These are phyloP conservation scores for Trichocladium uniseriatum DNA, from an alignment of 495 filamentous ascomycete genomes.

Conservation along the genomic window DNA sequence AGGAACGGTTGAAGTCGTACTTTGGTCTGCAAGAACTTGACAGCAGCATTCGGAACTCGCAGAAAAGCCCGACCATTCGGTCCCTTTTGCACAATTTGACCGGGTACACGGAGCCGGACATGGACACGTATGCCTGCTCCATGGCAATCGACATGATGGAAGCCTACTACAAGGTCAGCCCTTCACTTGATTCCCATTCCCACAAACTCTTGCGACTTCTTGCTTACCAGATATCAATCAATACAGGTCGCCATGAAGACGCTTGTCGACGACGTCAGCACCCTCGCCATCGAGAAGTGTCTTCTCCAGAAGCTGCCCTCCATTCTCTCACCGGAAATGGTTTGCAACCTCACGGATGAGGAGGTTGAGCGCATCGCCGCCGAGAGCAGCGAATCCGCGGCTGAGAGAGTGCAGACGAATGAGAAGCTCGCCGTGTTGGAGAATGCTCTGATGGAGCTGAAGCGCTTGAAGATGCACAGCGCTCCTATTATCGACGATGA, in stretches of 20 bases:
- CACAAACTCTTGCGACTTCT: not conserved
- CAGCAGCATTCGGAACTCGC: not conserved
- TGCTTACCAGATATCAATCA: not conserved
- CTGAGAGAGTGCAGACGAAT: not conserved
- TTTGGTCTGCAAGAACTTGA: not conserved
- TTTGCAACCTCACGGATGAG: not conserved
- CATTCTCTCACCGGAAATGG: conserved; percentile 1
- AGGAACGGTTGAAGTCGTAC: not conserved
- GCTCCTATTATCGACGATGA: no score
- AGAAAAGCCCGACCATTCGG: not conserved
- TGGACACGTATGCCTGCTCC: conserved; percentile 7
- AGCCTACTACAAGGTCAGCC: conserved; percentile 7
- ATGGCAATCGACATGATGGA: conserved; percentile 8
- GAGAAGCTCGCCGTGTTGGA: conserved; percentile 3
- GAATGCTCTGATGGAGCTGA: conserved; percentile 2
- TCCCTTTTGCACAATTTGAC: not conserved
- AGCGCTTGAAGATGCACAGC: not conserved
- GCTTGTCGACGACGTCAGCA: conserved; percentile 2
- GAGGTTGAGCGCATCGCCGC: not conserved
- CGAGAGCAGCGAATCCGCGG: not conserved
- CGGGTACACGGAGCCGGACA: not conserved
- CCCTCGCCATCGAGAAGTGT: conserved; percentile 2
- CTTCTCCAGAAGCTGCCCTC: conserved; percentile 1
- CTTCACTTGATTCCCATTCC: not conserved
- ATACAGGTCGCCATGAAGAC: conserved; percentile 2